These are phyloP conservation scores for Syncephalis plumigaleata DNA, from an alignment of 371 early-diverging fungal species.

Conservation along the genomic window DNA sequence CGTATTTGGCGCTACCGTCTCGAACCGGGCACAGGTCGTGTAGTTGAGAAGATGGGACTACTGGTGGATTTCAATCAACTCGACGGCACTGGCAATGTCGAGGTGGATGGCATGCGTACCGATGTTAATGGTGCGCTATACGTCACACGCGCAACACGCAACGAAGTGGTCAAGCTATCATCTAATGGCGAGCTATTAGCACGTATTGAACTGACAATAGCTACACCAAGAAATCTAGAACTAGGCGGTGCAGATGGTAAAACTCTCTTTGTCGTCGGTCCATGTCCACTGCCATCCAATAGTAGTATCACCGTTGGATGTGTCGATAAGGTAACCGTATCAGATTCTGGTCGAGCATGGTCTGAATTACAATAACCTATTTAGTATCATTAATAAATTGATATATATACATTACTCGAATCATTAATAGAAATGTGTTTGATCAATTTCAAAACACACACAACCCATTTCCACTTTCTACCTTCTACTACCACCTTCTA, in stretches of 20 bases:
- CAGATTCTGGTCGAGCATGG: slow-evolving; percentile 2
- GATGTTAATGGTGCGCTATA: slow-evolving; percentile 23
- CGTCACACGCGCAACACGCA: slow-evolving; percentile 20
- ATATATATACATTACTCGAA: no score
- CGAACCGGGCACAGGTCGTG: slow-evolving; percentile 1
- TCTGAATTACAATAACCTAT: background rate
- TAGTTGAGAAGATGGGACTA: slow-evolving; percentile 4
- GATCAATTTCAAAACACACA: no score
- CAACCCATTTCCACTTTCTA: no score
- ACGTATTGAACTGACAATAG: slow-evolving; percentile 13
- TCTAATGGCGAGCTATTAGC: slow-evolving; percentile 14
- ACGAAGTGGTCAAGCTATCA: slow-evolving; percentile 17
- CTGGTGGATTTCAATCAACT: slow-evolving; percentile 21
- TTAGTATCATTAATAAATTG: no score
- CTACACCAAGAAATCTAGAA: slow-evolving; percentile 21
- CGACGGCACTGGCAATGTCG: slow-evolving; percentile 14
- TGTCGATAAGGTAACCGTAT: background rate
- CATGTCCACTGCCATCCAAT: slow-evolving; percentile 8
- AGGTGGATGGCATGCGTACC: slow-evolving; percentile 32
- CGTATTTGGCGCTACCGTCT: slow-evolving; percentile 11
- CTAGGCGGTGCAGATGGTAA: slow-evolving; percentile 22
- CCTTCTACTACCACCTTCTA: no score
- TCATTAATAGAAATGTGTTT: no score
- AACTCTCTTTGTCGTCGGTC: slow-evolving; percentile 24
- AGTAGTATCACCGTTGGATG: slow-evolving; percentile 1